Base-by-base conservation (phyloP, 129 eudicot species). In the Gnaphalium uliginosum region DNA sequence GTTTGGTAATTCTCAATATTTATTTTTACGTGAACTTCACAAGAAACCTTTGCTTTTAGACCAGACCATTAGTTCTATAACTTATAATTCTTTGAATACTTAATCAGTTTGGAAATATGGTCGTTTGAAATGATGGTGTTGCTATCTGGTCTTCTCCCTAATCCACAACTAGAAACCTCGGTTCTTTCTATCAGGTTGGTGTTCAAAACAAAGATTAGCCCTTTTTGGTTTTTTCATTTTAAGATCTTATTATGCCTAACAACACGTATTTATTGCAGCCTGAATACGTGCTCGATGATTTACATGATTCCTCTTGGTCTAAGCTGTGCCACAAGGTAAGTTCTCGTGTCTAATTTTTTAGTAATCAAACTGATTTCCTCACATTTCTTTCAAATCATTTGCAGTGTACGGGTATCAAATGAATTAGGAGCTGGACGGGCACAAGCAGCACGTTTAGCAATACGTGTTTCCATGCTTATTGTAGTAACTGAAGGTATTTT, bases 271-370 rank as follows among this genome's bases (percentile, higher is more conserved):
- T 2, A 46, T 30, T 66, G 41, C 93, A 90, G 96, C 80, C 84
- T 90, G 14, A 91, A 88, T 74, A 91, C 97, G 8, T 78, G 87
- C 68, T 51, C 84, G 10, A 81, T 86, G 85, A 75, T 85, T 51
- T 91, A 83, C 81, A 88, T 88, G 97, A 88, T 91, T 72, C 97
- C 94, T 15, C 86, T 91, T 48, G 97, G 97, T 48, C 87, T 91
- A n/a, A 78, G 94, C 22, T 78, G 85, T 68, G 89, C 94, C 78
- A 83, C 86, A 46, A 88, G 97, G 97, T 91, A 54, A 78, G 58
- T 22, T 76, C 37, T 26, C 21, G 4, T 32, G 29, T 53, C 41
- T 4, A 2, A 25, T 24, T 23, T 43, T 4, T 5, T 32, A 59
- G 2, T 53, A 46, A 30, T 70, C 54, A 27, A 1, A 3, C 18